Evolutionary conservation across 371 early-diverging fungal genomes (phyloP), one percentile per base, ranked within the genome.

Genomic region (Lichtheimia hyalospora): DNA sequence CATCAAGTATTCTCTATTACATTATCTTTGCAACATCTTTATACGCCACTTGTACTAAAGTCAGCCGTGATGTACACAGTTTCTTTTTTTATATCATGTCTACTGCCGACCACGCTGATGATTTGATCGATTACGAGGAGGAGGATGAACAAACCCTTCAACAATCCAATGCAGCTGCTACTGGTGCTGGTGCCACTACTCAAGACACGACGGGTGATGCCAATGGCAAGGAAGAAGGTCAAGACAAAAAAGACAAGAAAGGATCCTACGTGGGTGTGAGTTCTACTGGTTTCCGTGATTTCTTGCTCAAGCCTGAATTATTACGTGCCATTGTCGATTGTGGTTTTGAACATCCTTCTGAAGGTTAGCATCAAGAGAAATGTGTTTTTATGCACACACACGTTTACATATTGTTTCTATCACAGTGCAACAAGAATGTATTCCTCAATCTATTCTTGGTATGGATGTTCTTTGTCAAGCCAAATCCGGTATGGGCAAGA

Each of bases 401-500:
- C 51, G 7, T 7, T 0, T 7, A 1, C 4, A 27, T 27, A 2
- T 27, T 27, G 27, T 27, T 27, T 27, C 27, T 27, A 27, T 27
- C 7, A 34, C 71, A 92, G 99, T 99, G 39, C 99, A 99, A 78
- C 96, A 97, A 73, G 96, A 96, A 76, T 96, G 96, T 73, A 98
- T 99, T 64, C 98, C 99, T 46, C 96, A 96, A 67, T 96, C 99
- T 27, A 92, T 97, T 61, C 81, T 96, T 57, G 96, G 98, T 61
- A 91, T 89, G 84, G 98, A 98, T 77, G 95, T 99, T 43, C 84
- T 99, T 43, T 97, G 96, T 80, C 99, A 99, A 78, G 99, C 99
- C 75, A 98, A 99, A 82, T 93, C 94, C 63, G 99, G 99, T 76
- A 95, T 98, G 94, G 99, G 99, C 66, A 99, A 99, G 82, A 99